Percentiles rank a stretch among this genome's conserved stretches.
Evolutionary conservation across 129 eudicot species (phyloP).

Genomic region (Helianthus tuberosus): DNA sequence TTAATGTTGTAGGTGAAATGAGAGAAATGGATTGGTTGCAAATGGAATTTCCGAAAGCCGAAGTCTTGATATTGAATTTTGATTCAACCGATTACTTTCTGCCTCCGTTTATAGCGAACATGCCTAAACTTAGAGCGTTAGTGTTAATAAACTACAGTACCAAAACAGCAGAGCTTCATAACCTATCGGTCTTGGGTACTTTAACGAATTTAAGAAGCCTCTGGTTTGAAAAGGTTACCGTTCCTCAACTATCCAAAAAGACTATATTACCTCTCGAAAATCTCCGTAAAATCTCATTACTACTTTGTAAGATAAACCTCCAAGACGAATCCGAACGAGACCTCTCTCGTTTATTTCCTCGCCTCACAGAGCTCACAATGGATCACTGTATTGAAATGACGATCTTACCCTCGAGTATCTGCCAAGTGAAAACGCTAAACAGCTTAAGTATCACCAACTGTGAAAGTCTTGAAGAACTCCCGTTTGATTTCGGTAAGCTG

Average conservation of each 20-base stretch:
- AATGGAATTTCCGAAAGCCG: conserved; percentile 90
- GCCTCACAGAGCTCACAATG: conserved; percentile 72
- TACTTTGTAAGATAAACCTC: conserved; percentile 65
- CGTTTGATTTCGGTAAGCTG: conserved; percentile 59
- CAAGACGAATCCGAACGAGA: conserved; percentile 43
- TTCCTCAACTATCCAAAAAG: conserved; percentile 60
- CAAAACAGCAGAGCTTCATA: conserved; percentile 59
- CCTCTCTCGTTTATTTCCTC: conserved; percentile 70
- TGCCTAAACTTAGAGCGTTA: conserved; percentile 84
- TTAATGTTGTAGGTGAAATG: conserved; percentile 70
- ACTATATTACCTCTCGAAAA: conserved; percentile 58
- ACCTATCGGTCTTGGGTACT: conserved; percentile 52
- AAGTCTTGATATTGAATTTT: conserved; percentile 75
- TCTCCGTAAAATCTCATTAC: conserved; percentile 60
- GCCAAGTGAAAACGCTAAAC: conserved; percentile 50
- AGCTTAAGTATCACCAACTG: conserved; percentile 80
- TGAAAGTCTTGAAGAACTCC: conserved; percentile 70
- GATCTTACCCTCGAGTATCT: conserved; percentile 59
- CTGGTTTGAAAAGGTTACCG: conserved; percentile 71
- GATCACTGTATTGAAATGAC: conserved; percentile 79
- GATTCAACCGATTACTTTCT: conserved; percentile 60
- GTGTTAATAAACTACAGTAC: conserved; percentile 67
- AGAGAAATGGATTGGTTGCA: conserved; percentile 70
- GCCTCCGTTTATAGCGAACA: conserved; percentile 76
- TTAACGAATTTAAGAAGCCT: conserved; percentile 70